Conservation (phyloP, 2,329 filamentous ascomycete species). For the Fusarium euwallaceae region DNA sequence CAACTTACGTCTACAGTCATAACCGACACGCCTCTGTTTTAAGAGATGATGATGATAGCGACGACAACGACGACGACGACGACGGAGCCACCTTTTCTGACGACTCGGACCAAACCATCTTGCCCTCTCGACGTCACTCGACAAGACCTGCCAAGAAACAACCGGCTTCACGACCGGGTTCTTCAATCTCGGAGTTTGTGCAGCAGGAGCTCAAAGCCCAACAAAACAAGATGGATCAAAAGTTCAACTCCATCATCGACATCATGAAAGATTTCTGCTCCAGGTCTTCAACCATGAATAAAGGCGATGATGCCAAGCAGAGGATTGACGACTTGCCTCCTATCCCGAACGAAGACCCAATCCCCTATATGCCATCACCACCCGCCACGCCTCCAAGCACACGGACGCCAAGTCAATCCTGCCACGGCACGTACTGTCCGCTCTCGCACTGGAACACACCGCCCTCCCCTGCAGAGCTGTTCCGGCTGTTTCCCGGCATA, state of each 20-base stretch:
- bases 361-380: neutral
- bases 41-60: no score
- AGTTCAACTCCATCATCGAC: neutral
- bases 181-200: neutral
- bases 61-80: no score
- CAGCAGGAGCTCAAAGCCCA: neutral
- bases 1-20: no score
- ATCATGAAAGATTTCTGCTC: neutral
- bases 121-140: no score
- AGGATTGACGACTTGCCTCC: neutral
- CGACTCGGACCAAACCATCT: no score
- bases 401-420: neutral
- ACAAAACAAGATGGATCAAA: neutral
- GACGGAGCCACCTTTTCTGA: no score
- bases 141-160: no score
- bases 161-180: neutral
- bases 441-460: no score
- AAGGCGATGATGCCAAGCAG: neutral
- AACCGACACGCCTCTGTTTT: no score
- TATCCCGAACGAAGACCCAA: neutral
- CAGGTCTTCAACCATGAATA: neutral
- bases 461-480: neutral
- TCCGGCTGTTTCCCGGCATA: neutral
- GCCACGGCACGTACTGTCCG: neutral
- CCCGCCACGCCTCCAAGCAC: neutral